A percentile compares a stretch with the other conserved stretches of the same genome.
These are phyloP conservation scores for Tephrocybe sp. DNA, from an alignment of 768 basidiomycete genomes.

Conservation along the genomic window DNA sequence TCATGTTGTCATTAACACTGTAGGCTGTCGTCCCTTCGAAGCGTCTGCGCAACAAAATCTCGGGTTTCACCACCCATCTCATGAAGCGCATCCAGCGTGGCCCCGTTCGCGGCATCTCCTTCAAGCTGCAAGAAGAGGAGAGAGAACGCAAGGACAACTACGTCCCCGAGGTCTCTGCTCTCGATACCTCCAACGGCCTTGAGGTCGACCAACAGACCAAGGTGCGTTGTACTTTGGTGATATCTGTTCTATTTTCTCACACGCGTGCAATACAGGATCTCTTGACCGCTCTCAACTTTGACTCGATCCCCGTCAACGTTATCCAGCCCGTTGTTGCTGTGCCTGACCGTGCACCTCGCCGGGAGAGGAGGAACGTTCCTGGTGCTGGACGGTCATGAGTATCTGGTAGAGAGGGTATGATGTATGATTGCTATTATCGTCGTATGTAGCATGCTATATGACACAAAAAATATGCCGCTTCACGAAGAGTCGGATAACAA, in stretches of 20 bases:
- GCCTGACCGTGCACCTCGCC: constrained; percentile 68
- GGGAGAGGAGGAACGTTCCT: constrained; percentile 78
- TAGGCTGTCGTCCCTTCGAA: constrained; percentile 96
- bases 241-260: neutral
- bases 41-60: constrained; percentile 98
- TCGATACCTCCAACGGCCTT: constrained; percentile 76
- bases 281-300: constrained; percentile 91
- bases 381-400: constrained; percentile 62
- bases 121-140: constrained; percentile 99
- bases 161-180: constrained; percentile 96
- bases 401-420: neutral
- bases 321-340: constrained; percentile 59
- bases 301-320: constrained; percentile 78
- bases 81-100: constrained; percentile 99
- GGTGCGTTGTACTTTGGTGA: constrained; percentile 46
- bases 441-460: constrained; percentile 12
- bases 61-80: constrained; percentile 98
- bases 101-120: constrained; percentile 98
- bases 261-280: constrained; percentile 63
- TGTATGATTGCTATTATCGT: constrained; percentile 2
- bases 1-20: too few relatives aligned
- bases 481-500: too few relatives aligned
- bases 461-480: constrained; percentile 12
- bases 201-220: constrained; percentile 94
- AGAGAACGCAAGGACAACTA: constrained; percentile 99